These are phyloP conservation scores for Cercophora samala DNA, from an alignment of 495 filamentous ascomycete species.

Conservation along the genomic window DNA sequence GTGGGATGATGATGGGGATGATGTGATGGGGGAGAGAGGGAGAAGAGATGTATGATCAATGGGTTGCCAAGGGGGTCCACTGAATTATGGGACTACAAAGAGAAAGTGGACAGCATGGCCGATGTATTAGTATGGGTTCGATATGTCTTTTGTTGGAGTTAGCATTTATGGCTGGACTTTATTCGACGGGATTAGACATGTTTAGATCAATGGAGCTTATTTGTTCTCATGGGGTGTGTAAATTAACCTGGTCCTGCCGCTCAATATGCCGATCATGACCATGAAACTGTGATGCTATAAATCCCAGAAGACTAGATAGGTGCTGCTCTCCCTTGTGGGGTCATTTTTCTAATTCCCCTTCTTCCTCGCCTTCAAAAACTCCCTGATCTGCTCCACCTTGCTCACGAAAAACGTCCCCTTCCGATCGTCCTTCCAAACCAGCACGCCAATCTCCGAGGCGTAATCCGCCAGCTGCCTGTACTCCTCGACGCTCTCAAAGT, in stretches of 20 bases:
- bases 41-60: background rate
- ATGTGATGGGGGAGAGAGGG: background rate
- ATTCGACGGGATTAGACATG: background rate
- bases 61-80: too few relatives aligned
- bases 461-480: constrained; percentile 72
- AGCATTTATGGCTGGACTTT: background rate
- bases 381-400: constrained; percentile 75
- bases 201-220: too few relatives aligned
- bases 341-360: background rate
- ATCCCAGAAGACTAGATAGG: too few relatives aligned
- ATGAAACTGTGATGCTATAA: too few relatives aligned
- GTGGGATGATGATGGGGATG: background rate
- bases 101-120: background rate
- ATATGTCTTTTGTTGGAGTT: background rate
- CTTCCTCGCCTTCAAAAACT: constrained; percentile 59
- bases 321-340: too few relatives aligned
- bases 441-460: constrained; percentile 87
- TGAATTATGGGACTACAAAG: background rate
- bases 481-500: constrained; percentile 72
- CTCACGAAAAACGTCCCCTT: constrained; percentile 85
- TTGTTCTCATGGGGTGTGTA: too few relatives aligned
- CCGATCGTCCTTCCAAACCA: constrained; percentile 77
- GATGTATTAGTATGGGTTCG: background rate
- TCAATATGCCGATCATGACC: too few relatives aligned
- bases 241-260: too few relatives aligned